Conservation (phyloP, 2,329 filamentous ascomycete genomes). For the Phialocephala sp. region DNA sequence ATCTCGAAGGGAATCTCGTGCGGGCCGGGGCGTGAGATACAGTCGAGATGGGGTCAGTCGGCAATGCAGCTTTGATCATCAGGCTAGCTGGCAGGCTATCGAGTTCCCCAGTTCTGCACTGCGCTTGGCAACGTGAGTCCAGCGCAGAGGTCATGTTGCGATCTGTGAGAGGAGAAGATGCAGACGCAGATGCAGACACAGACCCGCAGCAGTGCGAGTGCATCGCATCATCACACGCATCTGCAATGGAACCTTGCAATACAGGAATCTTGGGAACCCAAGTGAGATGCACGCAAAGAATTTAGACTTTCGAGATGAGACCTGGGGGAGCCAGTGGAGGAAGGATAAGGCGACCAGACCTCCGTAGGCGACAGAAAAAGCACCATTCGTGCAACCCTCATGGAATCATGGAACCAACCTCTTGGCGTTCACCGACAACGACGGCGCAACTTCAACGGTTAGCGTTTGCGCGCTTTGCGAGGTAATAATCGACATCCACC, state of each 20-base stretch:
- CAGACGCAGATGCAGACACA: too few relatives aligned
- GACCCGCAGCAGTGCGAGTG: background rate
- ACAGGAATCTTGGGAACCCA: background rate
- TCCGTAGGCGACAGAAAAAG: background rate
- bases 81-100: background rate
- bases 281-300: background rate
- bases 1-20: background rate
- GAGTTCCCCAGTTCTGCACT: background rate
- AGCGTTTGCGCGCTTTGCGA: slow-evolving; percentile 8
- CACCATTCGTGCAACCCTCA: background rate
- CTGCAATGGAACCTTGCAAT: background rate
- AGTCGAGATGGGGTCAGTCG: slow-evolving; percentile 4
- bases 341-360: background rate
- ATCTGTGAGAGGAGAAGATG: background rate
- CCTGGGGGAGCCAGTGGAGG: background rate
- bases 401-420: background rate
- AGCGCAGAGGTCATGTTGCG: background rate
- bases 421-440: background rate
- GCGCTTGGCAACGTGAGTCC: background rate
- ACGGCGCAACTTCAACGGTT: background rate
- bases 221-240: background rate
- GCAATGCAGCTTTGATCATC: slow-evolving; percentile 5
- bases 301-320: background rate
- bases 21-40: slow-evolving; percentile 14
- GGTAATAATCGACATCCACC: background rate